Evolutionary conservation across 2,329 filamentous ascomycete genomes (phyloP).

Genomic region (Pestalotiopsis sp.): DNA sequence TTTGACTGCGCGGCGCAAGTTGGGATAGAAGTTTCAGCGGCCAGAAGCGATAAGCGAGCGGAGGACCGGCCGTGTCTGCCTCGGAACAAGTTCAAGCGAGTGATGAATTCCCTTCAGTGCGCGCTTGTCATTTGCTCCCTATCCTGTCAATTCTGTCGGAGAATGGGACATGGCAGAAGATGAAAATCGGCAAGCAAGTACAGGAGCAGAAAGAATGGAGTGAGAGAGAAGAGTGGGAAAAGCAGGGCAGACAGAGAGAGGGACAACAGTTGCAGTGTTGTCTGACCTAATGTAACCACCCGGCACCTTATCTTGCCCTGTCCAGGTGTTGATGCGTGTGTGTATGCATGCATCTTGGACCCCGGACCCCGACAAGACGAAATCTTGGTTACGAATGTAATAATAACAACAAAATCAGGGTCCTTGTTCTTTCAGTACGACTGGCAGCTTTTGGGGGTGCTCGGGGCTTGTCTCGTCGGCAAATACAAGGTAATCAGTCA

Average conservation of each 20-base stretch:
- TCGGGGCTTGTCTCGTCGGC: no score
- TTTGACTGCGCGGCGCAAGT: background rate
- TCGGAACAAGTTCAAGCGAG: background rate
- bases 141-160: background rate
- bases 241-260: background rate
- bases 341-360: background rate
- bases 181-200: no score
- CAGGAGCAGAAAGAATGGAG: no score
- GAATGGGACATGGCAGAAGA: background rate
- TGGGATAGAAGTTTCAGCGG: background rate
- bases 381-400: conserved; percentile 5
- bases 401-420: conserved; percentile 22
- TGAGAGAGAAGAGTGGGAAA: background rate
- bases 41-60: background rate
- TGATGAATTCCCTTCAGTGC: background rate
- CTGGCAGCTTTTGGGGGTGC: no score
- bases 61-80: background rate
- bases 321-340: background rate
- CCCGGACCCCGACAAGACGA: background rate
- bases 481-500: no score
- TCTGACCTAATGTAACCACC: background rate
- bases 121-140: background rate
- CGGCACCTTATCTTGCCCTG: background rate
- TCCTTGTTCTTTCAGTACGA: conserved; percentile 16
- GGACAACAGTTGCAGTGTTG: no score